Base-by-base conservation (phyloP, 768 basidiomycete genomes). In the Cubamyces sp. region DNA sequence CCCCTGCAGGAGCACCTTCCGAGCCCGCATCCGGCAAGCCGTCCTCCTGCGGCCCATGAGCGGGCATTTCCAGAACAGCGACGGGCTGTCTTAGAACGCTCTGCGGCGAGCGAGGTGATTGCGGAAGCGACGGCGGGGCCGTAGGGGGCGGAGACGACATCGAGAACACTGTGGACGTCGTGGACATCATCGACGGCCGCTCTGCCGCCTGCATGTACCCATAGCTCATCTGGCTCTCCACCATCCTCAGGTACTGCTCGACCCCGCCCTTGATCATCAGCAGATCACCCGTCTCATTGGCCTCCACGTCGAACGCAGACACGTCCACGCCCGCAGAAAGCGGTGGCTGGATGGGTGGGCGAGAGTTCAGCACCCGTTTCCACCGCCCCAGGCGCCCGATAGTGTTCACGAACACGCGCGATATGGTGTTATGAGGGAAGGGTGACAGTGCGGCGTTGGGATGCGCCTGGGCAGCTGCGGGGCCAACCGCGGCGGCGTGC, bases 371-470 rank as follows among this genome's bases (percentile, higher is more conserved):
- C 28, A 91, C 91, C 6, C 93, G 85, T 69, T 83, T 90, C 90
- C 93, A 90, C 11, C 90, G 79, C 1, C 93, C 93, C 18, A 96
- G 75, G 5, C 90, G 83, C 5, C 93, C 91, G 28, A 94, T 87
- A 3, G 93, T 93, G 74, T 86, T 89, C 55, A 91, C 87, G 49
- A 95, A 83, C 12, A 83, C 90, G 1, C 91, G 83, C 0, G 90
- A 91, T 16, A 94, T 77, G 0, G 87, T 79, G 67, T 80, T 85
- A 55, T 88, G 85, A 26, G 84, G 84, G 41, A 79, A 77, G 0
- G 86, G 82, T 14, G 86, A 75, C 7, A 81, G 69, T 1, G 79
- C 74, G 7, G 82, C 72, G 11, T 79, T 78, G 46, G 81, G 76
- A 5, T 76, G 70, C 46, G 79, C 72, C 4, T 77, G 69, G 18